Base-by-base conservation (phyloP, 805 yeast genomes). In the Wickerhamiella siamensis region DNA sequence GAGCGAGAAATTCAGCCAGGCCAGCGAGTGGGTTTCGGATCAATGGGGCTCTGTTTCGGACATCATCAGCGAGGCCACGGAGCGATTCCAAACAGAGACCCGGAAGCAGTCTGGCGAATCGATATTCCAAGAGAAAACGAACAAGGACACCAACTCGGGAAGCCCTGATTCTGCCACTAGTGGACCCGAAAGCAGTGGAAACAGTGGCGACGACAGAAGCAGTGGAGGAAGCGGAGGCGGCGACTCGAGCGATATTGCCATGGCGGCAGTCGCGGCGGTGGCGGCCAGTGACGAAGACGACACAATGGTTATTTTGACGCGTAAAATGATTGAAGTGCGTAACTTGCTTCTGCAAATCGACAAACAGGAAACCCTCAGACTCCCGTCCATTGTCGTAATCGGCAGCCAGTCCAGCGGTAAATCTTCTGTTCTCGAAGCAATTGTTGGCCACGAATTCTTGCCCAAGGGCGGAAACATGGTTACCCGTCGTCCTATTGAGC, bases 391-490 rank as follows among this genome's bases (percentile, higher is more conserved):
- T 52, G 97, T 91, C 24, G 98, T 91, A 2, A 75, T 91, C 47
- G 99, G 99, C 0, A 88, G 97, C 1, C 99, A 91, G 64, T 82
- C 94, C 5, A 83, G 95, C 34, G 99, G 99, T 36, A 91, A 91
- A 60, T 84, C 96, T 0, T 88, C 97, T 1, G 98, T 91, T 1
- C 69, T 91, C 38, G 98, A 91, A 59, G 75, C 95, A 5, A 82
- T 91, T 44, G 99, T 91, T 4, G 99, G 99, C n/a, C 94, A 83
- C 52, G 96, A 91, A 58, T 91, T 91, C 51, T 65, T 91, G 44
- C 99, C 99, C 29, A 91, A 91, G 60, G 99, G 99, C 26, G 75
- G 83, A 33, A 91, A 93, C 57, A 93, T 91, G 98, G 98, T 93
- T 27, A 91, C 99, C 0, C 74, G 97, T 59, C 72, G 98, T 52